Conservation (phyloP, 768 basidiomycete species). For the Termitomyces sp. region DNA sequence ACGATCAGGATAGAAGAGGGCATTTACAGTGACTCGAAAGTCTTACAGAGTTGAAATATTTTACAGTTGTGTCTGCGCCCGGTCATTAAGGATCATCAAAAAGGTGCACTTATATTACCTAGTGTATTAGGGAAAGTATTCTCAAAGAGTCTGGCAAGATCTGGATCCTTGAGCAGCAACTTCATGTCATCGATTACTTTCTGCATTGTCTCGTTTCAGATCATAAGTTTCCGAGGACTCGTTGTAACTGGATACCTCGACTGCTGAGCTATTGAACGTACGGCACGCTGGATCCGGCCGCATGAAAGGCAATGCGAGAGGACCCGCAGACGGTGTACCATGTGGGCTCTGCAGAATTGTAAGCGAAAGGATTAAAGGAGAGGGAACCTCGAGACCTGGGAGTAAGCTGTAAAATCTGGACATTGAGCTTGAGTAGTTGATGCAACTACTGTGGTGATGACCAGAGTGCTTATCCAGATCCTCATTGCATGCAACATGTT, state of each 20-base stretch:
- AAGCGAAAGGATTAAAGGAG: background rate
- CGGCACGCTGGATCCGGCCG: slow-evolving; percentile 62
- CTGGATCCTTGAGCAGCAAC: slow-evolving; percentile 63
- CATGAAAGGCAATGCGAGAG: slow-evolving; percentile 66
- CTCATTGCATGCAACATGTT: slow-evolving; percentile 11
- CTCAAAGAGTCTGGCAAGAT: slow-evolving; percentile 72
- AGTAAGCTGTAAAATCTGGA: slow-evolving; percentile 57
- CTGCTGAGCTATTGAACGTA: slow-evolving; percentile 70
- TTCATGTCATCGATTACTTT: slow-evolving; percentile 75
- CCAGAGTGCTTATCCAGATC: slow-evolving; percentile 15
- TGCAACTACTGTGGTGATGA: slow-evolving; percentile 20
- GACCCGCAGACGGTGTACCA: slow-evolving; percentile 52
- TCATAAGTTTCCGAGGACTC: background rate
- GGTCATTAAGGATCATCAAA: background rate
- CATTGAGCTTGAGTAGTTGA: slow-evolving; percentile 35
- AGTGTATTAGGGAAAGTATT: slow-evolving; percentile 82
- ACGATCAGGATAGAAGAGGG: background rate
- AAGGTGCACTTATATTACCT: slow-evolving; percentile 32
- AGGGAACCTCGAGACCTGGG: slow-evolving; percentile 32
- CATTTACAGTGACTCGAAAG: background rate
- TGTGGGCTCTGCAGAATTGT: slow-evolving; percentile 42
- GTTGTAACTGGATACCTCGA: slow-evolving; percentile 46
- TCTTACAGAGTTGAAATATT: slow-evolving; percentile 58
- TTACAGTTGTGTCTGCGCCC: slow-evolving; percentile 66
- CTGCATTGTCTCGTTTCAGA: slow-evolving; percentile 25